Evolutionary conservation across 352 stramenopile species (phyloP), one percentile per base, ranked within the genome.

Genomic region (Pythium brachiatum): DNA sequence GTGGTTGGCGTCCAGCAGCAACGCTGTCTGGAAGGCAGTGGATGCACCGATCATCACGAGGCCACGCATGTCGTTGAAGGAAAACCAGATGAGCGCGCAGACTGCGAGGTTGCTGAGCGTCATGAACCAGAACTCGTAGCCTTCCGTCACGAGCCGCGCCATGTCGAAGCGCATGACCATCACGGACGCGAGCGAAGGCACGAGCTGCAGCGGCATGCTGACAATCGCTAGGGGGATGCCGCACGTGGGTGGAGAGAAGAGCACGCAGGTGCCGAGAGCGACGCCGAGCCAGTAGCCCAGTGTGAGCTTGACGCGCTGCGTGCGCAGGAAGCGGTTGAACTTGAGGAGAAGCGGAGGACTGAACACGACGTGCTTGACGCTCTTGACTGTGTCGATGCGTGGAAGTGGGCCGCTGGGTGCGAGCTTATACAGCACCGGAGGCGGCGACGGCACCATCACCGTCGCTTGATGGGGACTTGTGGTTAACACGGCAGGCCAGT

Each of bases 101-200:
- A 44, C 36, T 7, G 54, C 50, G 11, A 68, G 3, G 48, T 68
- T 68, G 48, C 39, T 63, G 18, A 68, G 34, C 15, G 53, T 63
- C 47, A 68, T 57, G 62, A 60, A 68, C 62, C 62, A 68, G 21
- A 68, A 68, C 62, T 63, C 62, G 54, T 63, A 68, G 46, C 53
- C 47, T 1, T 47, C 11, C 5, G 38, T 23, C 11, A 63, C 27
- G 1, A 68, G 62, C 26, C 36, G 25, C 23, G n/a, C 62, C 25
- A 63, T 46, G 32, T 68, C 62, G 29, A 44, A 68, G 9, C 54
- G 53, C 48, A 68, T 44, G 18, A 11, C 48, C 20, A 69, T 38
- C 2, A 69, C 5, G 48, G 56, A 50, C 9, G 58, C 9, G 26
- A 60, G 7, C 7, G 62, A 63, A 20, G 62, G 54, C 8, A 68